phyloP scores from a whole-genome alignment of 148 eudicot genomes.

The Chenopodium album region DNA sequence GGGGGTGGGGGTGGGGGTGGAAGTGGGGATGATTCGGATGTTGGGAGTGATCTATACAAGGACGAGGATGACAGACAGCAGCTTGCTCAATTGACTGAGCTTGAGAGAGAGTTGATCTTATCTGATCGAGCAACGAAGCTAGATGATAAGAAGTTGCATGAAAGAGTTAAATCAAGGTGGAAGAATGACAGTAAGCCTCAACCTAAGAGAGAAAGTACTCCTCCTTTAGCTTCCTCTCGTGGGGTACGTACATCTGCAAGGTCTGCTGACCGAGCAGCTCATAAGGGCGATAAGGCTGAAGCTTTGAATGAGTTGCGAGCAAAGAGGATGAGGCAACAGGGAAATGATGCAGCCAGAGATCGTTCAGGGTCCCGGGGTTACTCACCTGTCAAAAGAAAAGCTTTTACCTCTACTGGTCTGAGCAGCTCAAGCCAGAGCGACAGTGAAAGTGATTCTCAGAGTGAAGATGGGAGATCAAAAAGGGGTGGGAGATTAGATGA shows the following conservation, averaged over 20 bases:
- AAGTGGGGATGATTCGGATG: slow-evolving; percentile 69
- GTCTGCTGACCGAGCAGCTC: slow-evolving; percentile 66
- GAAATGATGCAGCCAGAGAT: slow-evolving; percentile 55
- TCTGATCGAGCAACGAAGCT: slow-evolving; percentile 76
- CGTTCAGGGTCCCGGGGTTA: slow-evolving; percentile 46
- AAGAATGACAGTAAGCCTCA: slow-evolving; percentile 57
- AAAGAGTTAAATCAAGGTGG: slow-evolving; percentile 67
- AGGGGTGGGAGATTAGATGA: slow-evolving; percentile 56
- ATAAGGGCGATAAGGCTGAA: slow-evolving; percentile 67
- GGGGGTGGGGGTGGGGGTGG: slow-evolving; percentile 62
- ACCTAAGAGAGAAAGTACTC: slow-evolving; percentile 58
- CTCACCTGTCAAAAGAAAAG: slow-evolving; percentile 58
- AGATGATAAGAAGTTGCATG: slow-evolving; percentile 71
- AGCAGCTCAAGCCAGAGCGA: slow-evolving; percentile 64
- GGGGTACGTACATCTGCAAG: slow-evolving; percentile 74
- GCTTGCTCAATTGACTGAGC: slow-evolving; percentile 79
- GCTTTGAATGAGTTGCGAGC: slow-evolving; percentile 78
- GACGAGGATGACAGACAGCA: slow-evolving; percentile 72
- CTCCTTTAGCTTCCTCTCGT: slow-evolving; percentile 56
- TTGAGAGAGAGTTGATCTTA: slow-evolving; percentile 79
- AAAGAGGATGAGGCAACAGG: slow-evolving; percentile 73
- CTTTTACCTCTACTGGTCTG: slow-evolving; percentile 47
- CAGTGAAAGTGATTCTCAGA: slow-evolving; percentile 70
- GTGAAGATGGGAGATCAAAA: slow-evolving; percentile 66
- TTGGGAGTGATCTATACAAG: slow-evolving; percentile 84